Evolutionary conservation across 2,329 filamentous ascomycete species (phyloP).

Genomic region (Neofusicoccum parvum): DNA sequence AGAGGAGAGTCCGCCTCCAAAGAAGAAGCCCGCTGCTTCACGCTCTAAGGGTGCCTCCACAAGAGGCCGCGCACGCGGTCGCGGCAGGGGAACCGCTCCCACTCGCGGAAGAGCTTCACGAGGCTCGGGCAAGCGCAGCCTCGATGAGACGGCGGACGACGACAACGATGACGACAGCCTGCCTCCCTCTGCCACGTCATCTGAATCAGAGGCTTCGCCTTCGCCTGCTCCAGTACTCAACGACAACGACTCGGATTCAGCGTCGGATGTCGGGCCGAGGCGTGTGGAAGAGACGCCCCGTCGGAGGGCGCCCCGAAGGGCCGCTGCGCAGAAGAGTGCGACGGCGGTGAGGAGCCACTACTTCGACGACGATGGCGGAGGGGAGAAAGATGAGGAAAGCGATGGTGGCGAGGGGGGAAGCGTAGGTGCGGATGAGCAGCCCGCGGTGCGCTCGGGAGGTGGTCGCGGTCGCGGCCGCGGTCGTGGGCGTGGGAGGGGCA

Average conservation of each 20-base stretch:
- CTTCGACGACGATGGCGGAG: neutral
- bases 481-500: slow-evolving; percentile 12
- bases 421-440: slow-evolving; percentile 2
- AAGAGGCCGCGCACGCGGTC: slow-evolving; percentile 24
- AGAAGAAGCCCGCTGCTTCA: neutral
- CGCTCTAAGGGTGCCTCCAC: slow-evolving; percentile 1
- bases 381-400: neutral
- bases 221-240: neutral
- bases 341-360: slow-evolving; percentile 24
- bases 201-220: neutral
- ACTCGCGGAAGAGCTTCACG: neutral
- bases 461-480: neutral
- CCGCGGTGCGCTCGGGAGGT: neutral
- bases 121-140: neutral
- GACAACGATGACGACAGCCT: neutral
- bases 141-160: neutral
- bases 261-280: neutral
- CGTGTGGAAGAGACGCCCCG: neutral
- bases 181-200: neutral
- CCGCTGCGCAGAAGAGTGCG: slow-evolving; percentile 22
- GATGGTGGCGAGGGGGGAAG: neutral
- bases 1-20: neutral
- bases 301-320: slow-evolving; percentile 6
- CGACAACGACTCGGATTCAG: neutral
- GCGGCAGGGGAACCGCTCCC: slow-evolving; percentile 21